Conservation (phyloP, 129 eudicot species). For the Centaurea solstitialis region DNA sequence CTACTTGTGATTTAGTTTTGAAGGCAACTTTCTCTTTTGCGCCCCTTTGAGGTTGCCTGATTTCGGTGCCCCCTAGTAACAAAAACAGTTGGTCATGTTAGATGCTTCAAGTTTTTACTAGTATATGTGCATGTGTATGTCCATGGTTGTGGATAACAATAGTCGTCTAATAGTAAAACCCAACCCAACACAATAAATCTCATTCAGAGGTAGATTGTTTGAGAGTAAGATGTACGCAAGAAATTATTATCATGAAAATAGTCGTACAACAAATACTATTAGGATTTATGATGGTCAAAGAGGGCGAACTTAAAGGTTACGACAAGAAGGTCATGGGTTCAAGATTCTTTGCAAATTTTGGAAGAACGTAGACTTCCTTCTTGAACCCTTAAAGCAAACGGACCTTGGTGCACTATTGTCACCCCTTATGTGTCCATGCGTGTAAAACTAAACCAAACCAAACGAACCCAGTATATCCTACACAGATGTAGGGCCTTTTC, state of each 20-base stretch:
- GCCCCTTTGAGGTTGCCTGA: constrained; percentile 36
- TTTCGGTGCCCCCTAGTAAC: constrained; percentile 36
- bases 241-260: no score
- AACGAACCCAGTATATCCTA: no score
- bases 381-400: no score
- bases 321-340: neutral
- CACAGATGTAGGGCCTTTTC: no score
- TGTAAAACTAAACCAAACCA: no score
- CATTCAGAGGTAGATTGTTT: no score
- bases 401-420: no score
- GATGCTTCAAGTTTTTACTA: neutral
- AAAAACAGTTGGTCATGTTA: constrained; percentile 3
- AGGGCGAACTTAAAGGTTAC: neutral
- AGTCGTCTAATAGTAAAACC: neutral
- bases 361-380: no score
- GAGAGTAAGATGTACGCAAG: no score
- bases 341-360: neutral
- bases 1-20: constrained; percentile 64
- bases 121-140: neutral
- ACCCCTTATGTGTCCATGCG: no score
- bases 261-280: neutral
- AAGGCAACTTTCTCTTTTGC: constrained; percentile 65
- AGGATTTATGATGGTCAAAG: neutral
- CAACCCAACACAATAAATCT: no score
- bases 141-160: neutral